Percentiles rank a stretch among this genome's conserved stretches.
Conservation (phyloP, 441 rosid species). For the Populus hybrid region DNA sequence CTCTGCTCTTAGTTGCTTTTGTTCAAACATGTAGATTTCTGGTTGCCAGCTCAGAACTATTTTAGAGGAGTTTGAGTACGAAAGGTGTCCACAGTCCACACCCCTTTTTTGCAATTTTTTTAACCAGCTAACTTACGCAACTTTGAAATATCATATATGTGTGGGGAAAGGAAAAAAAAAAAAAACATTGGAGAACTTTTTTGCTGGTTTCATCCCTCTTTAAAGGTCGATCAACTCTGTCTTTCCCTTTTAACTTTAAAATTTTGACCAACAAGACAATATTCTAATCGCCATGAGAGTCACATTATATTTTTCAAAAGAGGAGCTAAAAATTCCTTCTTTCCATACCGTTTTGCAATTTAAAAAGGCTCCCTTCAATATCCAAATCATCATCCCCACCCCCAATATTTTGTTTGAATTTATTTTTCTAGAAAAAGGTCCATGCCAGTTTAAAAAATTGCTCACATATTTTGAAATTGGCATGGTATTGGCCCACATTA, state of each 20-base stretch:
- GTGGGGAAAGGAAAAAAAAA: not conserved
- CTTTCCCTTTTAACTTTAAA: constrained; percentile 8
- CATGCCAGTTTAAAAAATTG: not conserved
- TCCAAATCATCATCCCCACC: not conserved
- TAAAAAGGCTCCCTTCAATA: not conserved
- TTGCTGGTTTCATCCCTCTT: constrained; percentile 10
- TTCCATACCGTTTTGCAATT: not conserved
- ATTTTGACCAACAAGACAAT: constrained; percentile 23
- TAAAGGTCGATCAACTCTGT: constrained; percentile 9
- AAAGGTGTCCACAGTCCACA: not conserved
- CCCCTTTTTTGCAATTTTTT: not conserved
- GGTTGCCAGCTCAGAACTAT: not conserved
- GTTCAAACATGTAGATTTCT: not conserved
- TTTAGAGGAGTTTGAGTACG: not conserved
- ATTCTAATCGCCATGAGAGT: constrained; percentile 16
- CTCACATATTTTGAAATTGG: not conserved
- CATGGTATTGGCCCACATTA: not conserved
- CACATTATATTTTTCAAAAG: not conserved
- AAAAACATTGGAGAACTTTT: not conserved
- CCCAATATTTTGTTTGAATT: not conserved
- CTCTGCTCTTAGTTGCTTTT: constrained; percentile 1
- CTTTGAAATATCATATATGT: not conserved
- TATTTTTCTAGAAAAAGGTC: not conserved
- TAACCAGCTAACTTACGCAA: not conserved
- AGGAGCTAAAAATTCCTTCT: not conserved